Evolutionary conservation across 768 basidiomycete genomes (phyloP).

Genomic region (Phanerochaete sordida): DNA sequence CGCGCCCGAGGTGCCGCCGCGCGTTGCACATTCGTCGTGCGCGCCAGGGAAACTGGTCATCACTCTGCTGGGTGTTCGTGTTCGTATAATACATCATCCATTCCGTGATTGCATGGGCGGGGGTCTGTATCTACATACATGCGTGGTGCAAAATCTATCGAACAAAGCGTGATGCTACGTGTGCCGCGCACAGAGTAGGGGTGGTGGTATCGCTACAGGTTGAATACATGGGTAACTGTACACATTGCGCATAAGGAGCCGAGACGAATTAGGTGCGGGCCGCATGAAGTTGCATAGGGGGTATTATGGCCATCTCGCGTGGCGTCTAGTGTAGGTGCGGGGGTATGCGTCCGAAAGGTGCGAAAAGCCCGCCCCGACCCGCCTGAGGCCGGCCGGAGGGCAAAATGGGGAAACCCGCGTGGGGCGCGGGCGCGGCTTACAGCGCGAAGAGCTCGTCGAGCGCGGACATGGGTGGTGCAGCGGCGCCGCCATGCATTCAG

Average conservation of each 20-base stretch:
- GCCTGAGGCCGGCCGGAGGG: neutral
- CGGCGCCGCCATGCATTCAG: neutral
- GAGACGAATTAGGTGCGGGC: neutral
- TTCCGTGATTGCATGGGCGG: neutral
- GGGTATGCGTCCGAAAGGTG: neutral
- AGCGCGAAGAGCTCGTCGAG: neutral
- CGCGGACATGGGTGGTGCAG: neutral
- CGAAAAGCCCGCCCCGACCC: neutral
- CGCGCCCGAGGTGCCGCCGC: no score
- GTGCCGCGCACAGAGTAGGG: neutral
- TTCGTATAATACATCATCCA: neutral
- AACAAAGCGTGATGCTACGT: neutral
- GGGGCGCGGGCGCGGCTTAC: no score
- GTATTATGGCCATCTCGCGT: neutral
- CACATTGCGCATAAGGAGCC: neutral
- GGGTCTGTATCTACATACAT: neutral
- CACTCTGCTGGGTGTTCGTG: no score
- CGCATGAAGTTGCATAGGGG: neutral
- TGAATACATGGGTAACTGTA: neutral
- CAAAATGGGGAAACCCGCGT: neutral
- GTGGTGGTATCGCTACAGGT: neutral
- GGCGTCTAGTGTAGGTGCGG: neutral
- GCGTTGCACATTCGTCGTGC: no score
- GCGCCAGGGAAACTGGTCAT: no score
- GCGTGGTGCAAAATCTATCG: neutral